Percentiles rank a stretch among this genome's conserved stretches.
Evolutionary conservation across 2,329 filamentous ascomycete species (phyloP).

Genomic region (Ophiobolus disseminans): DNA sequence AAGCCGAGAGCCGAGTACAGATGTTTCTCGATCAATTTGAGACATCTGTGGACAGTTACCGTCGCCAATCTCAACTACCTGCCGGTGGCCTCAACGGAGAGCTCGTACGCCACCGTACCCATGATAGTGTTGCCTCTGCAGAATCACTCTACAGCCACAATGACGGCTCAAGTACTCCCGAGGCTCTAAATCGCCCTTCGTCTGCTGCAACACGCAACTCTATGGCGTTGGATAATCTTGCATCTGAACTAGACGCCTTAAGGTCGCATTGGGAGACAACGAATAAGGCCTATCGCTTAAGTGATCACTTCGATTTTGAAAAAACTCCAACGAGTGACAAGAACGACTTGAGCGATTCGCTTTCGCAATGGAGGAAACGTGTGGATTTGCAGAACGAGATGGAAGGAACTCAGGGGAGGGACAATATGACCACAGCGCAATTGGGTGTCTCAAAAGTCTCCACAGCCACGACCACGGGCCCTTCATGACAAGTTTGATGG

Average conservation of each 20-base stretch:
- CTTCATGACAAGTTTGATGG: too few relatives aligned
- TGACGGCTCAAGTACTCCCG: slow-evolving; percentile 45
- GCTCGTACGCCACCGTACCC: slow-evolving; percentile 51
- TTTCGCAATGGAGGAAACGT: slow-evolving; percentile 45
- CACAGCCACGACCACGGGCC: background rate
- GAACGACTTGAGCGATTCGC: slow-evolving; percentile 39
- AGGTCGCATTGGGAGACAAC: slow-evolving; percentile 94
- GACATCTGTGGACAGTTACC: slow-evolving; percentile 91
- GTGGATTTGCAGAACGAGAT: slow-evolving; percentile 40
- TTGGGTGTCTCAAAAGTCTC: background rate
- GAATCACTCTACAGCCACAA: slow-evolving; percentile 58
- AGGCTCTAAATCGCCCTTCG: slow-evolving; percentile 34
- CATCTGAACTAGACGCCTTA: slow-evolving; percentile 88
- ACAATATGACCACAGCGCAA: background rate
- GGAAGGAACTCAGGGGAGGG: slow-evolving; percentile 7
- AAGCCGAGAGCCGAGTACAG: slow-evolving; percentile 92
- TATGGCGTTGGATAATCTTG: slow-evolving; percentile 85
- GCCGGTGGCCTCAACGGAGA: slow-evolving; percentile 43
- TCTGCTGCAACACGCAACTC: slow-evolving; percentile 60
- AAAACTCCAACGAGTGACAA: slow-evolving; percentile 50
- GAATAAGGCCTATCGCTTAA: slow-evolving; percentile 92
- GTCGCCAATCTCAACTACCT: slow-evolving; percentile 69
- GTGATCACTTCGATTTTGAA: slow-evolving; percentile 89
- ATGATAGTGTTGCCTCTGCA: slow-evolving; percentile 67
- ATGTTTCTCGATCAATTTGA: slow-evolving; percentile 94